Percentiles rank a stretch among this genome's conserved stretches.
phyloP scores from a whole-genome alignment of 306 rosid genomes.

The Cucumis hystrix region DNA sequence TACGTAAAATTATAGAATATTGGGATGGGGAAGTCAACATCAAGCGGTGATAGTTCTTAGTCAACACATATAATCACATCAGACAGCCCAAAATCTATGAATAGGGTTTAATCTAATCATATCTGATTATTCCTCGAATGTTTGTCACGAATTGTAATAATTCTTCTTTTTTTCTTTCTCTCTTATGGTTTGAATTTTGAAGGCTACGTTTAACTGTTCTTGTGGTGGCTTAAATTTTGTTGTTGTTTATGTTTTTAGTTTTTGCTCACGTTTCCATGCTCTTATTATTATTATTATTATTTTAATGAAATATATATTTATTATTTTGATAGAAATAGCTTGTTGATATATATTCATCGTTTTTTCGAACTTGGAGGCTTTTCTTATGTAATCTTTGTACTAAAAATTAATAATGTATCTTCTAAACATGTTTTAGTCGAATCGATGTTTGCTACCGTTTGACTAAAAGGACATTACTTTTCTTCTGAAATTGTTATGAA shows the following conservation, averaged over 20 bases:
- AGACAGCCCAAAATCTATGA: slow-evolving; percentile 1
- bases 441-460: too few relatives aligned
- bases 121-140: slow-evolving; percentile 2
- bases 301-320: too few relatives aligned
- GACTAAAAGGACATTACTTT: too few relatives aligned
- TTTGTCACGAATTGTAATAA: background rate
- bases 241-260: too few relatives aligned
- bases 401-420: too few relatives aligned
- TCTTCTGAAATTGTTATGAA: too few relatives aligned
- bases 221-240: background rate
- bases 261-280: background rate
- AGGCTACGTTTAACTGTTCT: background rate
- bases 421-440: too few relatives aligned
- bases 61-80: background rate
- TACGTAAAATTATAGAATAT: background rate
- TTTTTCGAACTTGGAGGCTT: too few relatives aligned
- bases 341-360: too few relatives aligned
- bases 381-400: too few relatives aligned
- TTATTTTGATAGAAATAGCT: too few relatives aligned
- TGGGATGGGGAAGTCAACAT: background rate
- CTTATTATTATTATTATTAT: too few relatives aligned
- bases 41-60: background rate
- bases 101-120: slow-evolving; percentile 6
- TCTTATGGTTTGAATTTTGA: background rate
- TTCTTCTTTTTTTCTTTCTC: background rate